Conservation (phyloP, 805 yeast genomes). For the Ascoidea rubescens region DNA sequence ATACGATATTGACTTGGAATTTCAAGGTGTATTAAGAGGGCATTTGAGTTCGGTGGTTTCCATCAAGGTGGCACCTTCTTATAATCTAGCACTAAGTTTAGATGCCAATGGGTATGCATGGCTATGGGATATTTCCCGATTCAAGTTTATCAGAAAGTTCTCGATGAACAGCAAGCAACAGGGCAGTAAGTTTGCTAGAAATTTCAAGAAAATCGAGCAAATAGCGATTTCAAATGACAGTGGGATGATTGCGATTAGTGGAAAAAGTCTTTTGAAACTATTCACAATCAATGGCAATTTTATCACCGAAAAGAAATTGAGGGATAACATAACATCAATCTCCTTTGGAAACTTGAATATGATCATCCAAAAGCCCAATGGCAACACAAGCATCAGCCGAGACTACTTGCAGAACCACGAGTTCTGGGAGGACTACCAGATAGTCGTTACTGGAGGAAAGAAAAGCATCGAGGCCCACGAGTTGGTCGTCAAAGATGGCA, state of each 20-base stretch:
- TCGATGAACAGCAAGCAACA: background rate
- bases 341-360: slow-evolving; percentile 14
- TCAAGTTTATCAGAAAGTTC: slow-evolving; percentile 30
- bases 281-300: slow-evolving; percentile 42
- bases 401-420: slow-evolving; percentile 20
- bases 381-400: slow-evolving; percentile 13
- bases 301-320: slow-evolving; percentile 13
- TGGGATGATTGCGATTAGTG: slow-evolving; percentile 35
- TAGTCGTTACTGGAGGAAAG: slow-evolving; percentile 23
- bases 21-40: slow-evolving; percentile 37
- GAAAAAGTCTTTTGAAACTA: slow-evolving; percentile 18
- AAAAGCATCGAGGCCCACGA: slow-evolving; percentile 12
- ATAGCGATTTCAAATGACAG: slow-evolving; percentile 37
- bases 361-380: slow-evolving; percentile 17
- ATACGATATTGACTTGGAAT: slow-evolving; percentile 20
- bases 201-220: slow-evolving; percentile 14
- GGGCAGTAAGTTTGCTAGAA: background rate
- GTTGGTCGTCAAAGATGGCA: slow-evolving; percentile 19
- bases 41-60: slow-evolving; percentile 34
- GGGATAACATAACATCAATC: slow-evolving; percentile 7
- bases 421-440: slow-evolving; percentile 23
- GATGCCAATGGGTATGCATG: slow-evolving; percentile 41
- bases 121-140: slow-evolving; percentile 52
- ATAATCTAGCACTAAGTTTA: slow-evolving; percentile 37
- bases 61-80: slow-evolving; percentile 36